phyloP scores from a whole-genome alignment of 352 stramenopile genomes.

The Pythium vanterpoolii region DNA sequence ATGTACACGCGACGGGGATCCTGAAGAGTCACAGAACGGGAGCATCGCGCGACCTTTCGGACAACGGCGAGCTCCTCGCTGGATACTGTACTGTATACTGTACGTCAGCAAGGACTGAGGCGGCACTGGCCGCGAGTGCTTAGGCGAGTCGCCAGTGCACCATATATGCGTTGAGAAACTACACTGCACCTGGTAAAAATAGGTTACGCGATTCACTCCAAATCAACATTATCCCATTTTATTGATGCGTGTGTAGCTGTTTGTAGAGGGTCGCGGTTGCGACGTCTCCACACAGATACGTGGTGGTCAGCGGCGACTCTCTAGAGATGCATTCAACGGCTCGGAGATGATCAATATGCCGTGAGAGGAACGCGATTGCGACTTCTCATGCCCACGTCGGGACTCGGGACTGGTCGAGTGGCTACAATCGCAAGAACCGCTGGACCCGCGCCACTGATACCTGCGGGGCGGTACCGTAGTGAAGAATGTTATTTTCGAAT shows the following conservation, averaged over 20 bases:
- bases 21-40: neutral
- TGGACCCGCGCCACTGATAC: neutral
- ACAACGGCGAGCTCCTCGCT: neutral
- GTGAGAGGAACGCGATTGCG: neutral
- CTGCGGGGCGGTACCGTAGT: neutral
- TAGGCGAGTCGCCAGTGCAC: too few relatives aligned
- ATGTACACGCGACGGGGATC: conserved; percentile 1
- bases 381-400: neutral
- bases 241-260: too few relatives aligned
- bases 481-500: conserved; percentile 3
- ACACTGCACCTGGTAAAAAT: too few relatives aligned
- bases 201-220: too few relatives aligned
- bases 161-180: too few relatives aligned
- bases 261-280: too few relatives aligned
- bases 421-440: conserved; percentile 5
- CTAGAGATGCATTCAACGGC: neutral
- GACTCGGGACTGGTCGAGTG: neutral
- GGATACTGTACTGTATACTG: conserved; percentile 9
- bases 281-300: too few relatives aligned
- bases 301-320: conserved; percentile 3
- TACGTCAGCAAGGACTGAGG: neutral
- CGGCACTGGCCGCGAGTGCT: neutral
- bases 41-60: conserved; percentile 1
- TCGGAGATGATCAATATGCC: neutral
- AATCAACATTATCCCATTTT: too few relatives aligned